A percentile compares a stretch with the other conserved stretches of the same genome.
Evolutionary conservation across 768 basidiomycete genomes (phyloP).

Genomic region (Calocybe gangraenosa): DNA sequence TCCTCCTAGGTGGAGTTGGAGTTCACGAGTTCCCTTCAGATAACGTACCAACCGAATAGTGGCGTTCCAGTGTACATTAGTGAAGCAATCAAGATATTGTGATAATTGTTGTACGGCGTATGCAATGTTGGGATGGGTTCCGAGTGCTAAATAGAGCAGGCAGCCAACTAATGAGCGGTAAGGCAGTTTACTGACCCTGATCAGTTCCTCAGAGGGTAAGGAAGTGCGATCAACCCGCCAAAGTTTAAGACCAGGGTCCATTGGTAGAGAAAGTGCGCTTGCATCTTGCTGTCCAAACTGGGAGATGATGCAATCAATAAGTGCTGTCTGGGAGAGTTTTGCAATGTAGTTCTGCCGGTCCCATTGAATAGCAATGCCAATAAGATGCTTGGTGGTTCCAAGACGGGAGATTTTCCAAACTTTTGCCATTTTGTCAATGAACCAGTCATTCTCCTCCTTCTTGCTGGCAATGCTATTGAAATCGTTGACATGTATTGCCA

Average conservation of each 20-base stretch:
- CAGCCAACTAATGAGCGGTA: neutral
- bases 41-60: slow-evolving; percentile 1
- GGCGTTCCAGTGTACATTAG: neutral
- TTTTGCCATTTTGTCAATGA: too few species aligned
- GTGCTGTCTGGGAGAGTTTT: neutral
- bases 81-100: neutral
- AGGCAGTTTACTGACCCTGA: neutral
- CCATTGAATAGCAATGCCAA: neutral
- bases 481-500: neutral
- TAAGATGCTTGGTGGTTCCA: neutral
- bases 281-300: neutral
- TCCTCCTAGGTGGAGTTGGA: neutral
- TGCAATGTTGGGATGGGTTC: slow-evolving; percentile 1
- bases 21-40: slow-evolving; percentile 1
- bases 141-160: neutral
- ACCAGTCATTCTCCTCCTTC: neutral
- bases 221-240: neutral
- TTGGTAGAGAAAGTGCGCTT: neutral
- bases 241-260: neutral
- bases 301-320: neutral
- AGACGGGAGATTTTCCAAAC: neutral
- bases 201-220: neutral
- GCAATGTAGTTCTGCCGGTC: neutral
- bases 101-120: slow-evolving; percentile 1
- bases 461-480: neutral